Percentiles rank a stretch among this genome's conserved stretches.
phyloP scores from a whole-genome alignment of 2,329 filamentous ascomycete genomes.

The Neurospora crassa region DNA sequence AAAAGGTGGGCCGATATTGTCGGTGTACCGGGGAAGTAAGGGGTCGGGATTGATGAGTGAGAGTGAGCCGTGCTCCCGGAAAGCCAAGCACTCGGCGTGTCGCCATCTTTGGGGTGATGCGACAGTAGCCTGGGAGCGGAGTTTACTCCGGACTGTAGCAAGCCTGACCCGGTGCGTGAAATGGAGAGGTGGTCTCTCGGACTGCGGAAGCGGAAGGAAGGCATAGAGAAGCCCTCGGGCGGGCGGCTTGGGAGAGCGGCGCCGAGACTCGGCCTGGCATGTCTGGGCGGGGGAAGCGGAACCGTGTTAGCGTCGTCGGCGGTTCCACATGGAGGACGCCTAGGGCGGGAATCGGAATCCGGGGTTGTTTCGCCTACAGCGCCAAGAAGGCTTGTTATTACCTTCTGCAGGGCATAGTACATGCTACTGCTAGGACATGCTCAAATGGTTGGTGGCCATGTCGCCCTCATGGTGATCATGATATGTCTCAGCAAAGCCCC shows the following conservation, averaged over 20 bases:
- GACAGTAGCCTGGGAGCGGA: not conserved
- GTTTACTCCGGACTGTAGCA: not conserved
- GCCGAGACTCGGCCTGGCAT: not conserved
- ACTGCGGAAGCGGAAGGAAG: not conserved
- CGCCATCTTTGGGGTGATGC: not conserved
- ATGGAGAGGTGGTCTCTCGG: not conserved
- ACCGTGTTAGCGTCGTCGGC: not conserved
- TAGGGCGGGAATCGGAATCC: not conserved
- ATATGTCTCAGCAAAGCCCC: not conserved
- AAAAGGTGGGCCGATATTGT: not conserved
- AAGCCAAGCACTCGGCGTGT: not conserved
- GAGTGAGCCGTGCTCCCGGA: not conserved
- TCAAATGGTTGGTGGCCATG: not conserved
- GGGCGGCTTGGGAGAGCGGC: not conserved
- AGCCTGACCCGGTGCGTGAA: not conserved
- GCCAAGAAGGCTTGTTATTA: not conserved
- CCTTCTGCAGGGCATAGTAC: too few species aligned
- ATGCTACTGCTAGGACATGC: not conserved
- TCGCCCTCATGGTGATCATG: not conserved
- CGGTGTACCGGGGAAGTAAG: not conserved
- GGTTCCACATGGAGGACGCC: not conserved
- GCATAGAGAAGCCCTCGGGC: not conserved
- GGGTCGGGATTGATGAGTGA: not conserved
- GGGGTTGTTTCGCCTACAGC: not conserved
- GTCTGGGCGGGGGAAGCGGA: not conserved